Evolutionary conservation across 331 rosid genomes (phyloP).

Genomic region (Dryas integrifolia): DNA sequence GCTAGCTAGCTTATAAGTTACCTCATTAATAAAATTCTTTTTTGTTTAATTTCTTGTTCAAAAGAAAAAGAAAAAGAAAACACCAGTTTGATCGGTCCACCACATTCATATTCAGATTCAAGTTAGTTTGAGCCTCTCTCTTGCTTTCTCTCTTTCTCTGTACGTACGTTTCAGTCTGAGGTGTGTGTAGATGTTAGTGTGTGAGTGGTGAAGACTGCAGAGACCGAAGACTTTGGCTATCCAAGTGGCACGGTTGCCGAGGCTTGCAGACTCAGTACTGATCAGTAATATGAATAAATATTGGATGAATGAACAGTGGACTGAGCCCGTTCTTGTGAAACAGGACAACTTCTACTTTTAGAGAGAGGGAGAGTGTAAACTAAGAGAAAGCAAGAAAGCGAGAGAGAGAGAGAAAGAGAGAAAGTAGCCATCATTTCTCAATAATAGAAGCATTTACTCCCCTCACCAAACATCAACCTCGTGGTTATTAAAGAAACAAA

Average conservation of each 20-base stretch:
- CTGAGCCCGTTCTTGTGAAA: conserved; percentile 24
- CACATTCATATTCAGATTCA: background rate
- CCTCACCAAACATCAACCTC: conserved; percentile 83
- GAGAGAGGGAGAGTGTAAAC: conserved; percentile 30
- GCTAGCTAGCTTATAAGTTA: background rate
- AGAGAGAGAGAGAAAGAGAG: conserved; percentile 22
- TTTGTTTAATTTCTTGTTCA: background rate
- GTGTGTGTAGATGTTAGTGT: background rate
- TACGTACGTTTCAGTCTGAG: background rate
- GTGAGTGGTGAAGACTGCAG: conserved; percentile 29
- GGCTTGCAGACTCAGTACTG: conserved; percentile 21
- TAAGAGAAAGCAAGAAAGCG: background rate
- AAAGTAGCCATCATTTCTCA: conserved; percentile 95
- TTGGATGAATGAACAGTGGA: conserved; percentile 43
- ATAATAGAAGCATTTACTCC: conserved; percentile 73
- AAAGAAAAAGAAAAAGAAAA: background rate
- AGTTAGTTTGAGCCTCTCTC: background rate
- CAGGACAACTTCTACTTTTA: conserved; percentile 82
- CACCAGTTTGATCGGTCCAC: background rate
- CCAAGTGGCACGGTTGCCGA: conserved; percentile 60
- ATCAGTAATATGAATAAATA: background rate
- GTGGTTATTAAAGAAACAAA: conserved; percentile 51
- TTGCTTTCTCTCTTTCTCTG: background rate
- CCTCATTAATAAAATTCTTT: background rate
- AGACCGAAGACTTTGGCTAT: conserved; percentile 42